phyloP scores from a whole-genome alignment of 2,329 filamentous ascomycete species.

The Diaporthe caulivora region DNA sequence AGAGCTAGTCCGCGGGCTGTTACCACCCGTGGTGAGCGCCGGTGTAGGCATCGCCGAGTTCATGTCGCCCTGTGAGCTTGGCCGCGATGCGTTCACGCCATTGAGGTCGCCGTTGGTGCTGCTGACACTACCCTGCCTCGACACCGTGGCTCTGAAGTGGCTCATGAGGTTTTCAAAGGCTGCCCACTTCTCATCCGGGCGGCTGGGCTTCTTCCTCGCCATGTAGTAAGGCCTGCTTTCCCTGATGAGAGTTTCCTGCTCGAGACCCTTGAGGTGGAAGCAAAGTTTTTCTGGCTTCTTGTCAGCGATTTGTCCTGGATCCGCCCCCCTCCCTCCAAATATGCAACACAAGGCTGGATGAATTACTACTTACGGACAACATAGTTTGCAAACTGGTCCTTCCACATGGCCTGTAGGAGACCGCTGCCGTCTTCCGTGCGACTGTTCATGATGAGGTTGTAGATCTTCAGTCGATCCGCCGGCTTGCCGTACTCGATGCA shows the following conservation, averaged over 20 bases:
- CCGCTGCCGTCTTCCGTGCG: slow-evolving; percentile 73
- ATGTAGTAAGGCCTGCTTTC: slow-evolving; percentile 74
- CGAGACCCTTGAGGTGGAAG: slow-evolving; percentile 68
- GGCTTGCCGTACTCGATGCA: slow-evolving; percentile 81
- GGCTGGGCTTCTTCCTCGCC: slow-evolving; percentile 73
- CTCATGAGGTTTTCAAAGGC: slow-evolving; percentile 71
- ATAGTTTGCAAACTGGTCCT: slow-evolving; percentile 95
- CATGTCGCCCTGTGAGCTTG: slow-evolving; percentile 59
- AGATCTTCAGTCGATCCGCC: slow-evolving; percentile 78
- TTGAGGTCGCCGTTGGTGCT: slow-evolving; percentile 36
- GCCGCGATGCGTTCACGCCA: slow-evolving; percentile 48
- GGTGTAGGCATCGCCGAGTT: slow-evolving; percentile 73
- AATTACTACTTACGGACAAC: slow-evolving; percentile 82
- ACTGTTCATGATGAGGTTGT: slow-evolving; percentile 69
- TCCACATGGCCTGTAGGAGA: slow-evolving; percentile 82
- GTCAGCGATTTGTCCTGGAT: slow-evolving; percentile 40
- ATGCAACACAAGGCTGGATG: neutral
- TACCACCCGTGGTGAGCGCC: slow-evolving; percentile 75
- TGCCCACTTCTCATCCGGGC: slow-evolving; percentile 66
- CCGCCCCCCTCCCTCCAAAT: neutral
- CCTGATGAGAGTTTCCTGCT: slow-evolving; percentile 71
- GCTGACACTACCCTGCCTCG: slow-evolving; percentile 46
- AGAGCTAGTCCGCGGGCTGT: slow-evolving; percentile 76
- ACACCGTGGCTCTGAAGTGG: slow-evolving; percentile 41
- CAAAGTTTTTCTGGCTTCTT: slow-evolving; percentile 80